These are phyloP conservation scores for Thymus mandschuricus DNA, from an alignment of 257 asterid species.

Conservation along the genomic window DNA sequence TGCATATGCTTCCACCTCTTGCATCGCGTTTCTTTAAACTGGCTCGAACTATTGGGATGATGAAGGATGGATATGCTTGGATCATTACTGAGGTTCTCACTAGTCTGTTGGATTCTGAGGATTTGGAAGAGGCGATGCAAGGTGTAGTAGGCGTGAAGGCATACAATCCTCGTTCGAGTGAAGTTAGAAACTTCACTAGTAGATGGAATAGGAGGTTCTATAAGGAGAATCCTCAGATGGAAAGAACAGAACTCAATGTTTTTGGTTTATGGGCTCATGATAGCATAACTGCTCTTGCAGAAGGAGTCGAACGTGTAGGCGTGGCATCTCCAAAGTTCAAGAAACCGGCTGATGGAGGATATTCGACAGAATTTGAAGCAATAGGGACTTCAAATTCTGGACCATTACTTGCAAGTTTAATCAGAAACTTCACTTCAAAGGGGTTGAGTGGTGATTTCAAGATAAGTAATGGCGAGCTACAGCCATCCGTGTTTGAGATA, in stretches of 20 bases:
- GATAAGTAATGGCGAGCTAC: conserved; percentile 39
- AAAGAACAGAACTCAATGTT: conserved; percentile 38
- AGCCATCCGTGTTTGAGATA: conserved; percentile 42
- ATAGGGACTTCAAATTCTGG: conserved; percentile 43
- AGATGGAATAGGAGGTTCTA: conserved; percentile 50
- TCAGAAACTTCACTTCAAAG: conserved; percentile 31
- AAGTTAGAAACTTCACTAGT: conserved; percentile 27
- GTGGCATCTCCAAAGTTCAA: conserved; percentile 18
- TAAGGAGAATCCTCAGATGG: conserved; percentile 42
- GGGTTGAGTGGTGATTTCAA: conserved; percentile 54
- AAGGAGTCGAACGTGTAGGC: conserved; percentile 38
- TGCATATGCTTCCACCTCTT: conserved; percentile 43
- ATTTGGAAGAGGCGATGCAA: conserved; percentile 54
- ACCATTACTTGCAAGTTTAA: conserved; percentile 26
- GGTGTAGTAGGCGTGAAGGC: conserved; percentile 61
- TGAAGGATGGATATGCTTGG: conserved; percentile 57
- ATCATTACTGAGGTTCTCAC: conserved; percentile 48
- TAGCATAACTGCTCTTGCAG: conserved; percentile 42
- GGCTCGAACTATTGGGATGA: conserved; percentile 50
- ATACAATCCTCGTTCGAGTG: conserved; percentile 36
- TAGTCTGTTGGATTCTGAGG: conserved; percentile 39
- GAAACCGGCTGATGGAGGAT: conserved; percentile 8
- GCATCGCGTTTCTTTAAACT: conserved; percentile 45
- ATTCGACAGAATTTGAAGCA: conserved; percentile 38
- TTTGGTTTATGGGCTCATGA: conserved; percentile 65